Percentiles rank a stretch among this genome's conserved stretches.
Evolutionary conservation across 139 green algal species (phyloP).

Genomic region (Nannochloris sp.): DNA sequence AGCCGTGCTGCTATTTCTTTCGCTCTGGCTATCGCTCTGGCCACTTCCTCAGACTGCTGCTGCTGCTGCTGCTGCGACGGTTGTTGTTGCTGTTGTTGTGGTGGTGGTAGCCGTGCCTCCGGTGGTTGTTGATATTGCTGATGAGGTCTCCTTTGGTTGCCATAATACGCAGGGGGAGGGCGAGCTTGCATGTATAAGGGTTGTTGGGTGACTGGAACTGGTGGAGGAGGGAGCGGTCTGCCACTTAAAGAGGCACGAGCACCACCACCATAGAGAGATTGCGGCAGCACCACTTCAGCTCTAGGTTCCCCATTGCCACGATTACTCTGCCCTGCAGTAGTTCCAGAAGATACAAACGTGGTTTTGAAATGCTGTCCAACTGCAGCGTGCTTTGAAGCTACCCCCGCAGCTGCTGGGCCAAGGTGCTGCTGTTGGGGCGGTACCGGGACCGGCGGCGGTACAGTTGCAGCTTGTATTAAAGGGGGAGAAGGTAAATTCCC

Average conservation of each 20-base stretch:
- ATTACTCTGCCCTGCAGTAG: too few species aligned
- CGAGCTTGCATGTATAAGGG: constrained; percentile 60
- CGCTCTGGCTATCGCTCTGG: constrained; percentile 13
- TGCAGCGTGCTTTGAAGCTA: background rate
- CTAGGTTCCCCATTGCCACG: constrained; percentile 29
- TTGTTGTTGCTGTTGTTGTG: background rate
- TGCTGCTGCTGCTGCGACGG: background rate
- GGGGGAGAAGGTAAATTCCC: background rate
- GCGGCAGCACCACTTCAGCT: constrained; percentile 58
- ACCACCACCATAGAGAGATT: constrained; percentile 1
- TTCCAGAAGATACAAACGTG: constrained; percentile 61
- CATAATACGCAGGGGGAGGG: too few species aligned
- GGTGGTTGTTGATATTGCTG: constrained; percentile 5
- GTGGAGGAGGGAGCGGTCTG: constrained; percentile 27
- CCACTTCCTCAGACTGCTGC: constrained; percentile 1
- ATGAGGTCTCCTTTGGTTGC: too few species aligned
- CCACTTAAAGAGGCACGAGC: background rate
- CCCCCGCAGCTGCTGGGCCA: too few species aligned
- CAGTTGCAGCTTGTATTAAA: constrained; percentile 7
- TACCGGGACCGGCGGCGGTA: too few species aligned
- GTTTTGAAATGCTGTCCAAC: constrained; percentile 22
- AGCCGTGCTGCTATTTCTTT: constrained; percentile 19
- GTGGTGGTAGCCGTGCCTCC: background rate
- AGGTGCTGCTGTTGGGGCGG: constrained; percentile 8
- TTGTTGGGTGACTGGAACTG: constrained; percentile 47